Base-by-base conservation (phyloP, 306 rosid species). In the Dalbergia cultrata region DNA sequence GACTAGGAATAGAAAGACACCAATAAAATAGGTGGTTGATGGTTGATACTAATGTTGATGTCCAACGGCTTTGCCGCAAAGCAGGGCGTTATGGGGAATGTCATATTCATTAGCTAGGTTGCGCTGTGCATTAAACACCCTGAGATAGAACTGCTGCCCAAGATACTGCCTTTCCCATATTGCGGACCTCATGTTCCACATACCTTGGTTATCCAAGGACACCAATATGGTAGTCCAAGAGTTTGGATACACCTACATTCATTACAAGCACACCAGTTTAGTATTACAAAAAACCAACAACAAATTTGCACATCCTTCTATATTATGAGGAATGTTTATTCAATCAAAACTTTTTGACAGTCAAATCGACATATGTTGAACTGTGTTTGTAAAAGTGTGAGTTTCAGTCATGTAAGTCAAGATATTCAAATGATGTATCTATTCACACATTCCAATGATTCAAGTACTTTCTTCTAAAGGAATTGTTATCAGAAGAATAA, bases 141-240 rank as follows among this genome's bases (percentile, higher is more conserved):
- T 87, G 1, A 93, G 83, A 84, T 95, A 95, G 18, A 95, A 76
- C 34, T 95, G 99, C 37, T 95, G 98, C 50, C 99, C 99, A 80
- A 93, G 90, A 81, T 93, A 92, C 70, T 95, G 98, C 79, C 97
- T 93, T 77, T 92, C 99, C 99, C 98, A 95, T 49, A 88, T 83
- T 49, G 99, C 92, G 1, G 99, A 95, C 70, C 99, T 93, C 88
- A 93, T 39, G 57, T 93, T 95, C 99, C 99, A 95, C 98, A 95
- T 93, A 1, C 99, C 99, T 77, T 93, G 92, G 91, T 95, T 95
- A 88, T 95, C 99, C 77, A 95, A 79, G 5, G 99, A 93, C 74
- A 93, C 97, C 83, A 90, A 81, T 82, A 92, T 92, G 4, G 91
- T 12, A 10, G 98, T 95, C 99, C 99, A 95, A 0, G 97, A 88